A percentile compares a stretch with the other conserved stretches of the same genome.
Evolutionary conservation across 306 rosid species (phyloP).

Genomic region (Bauhinia variegata): DNA sequence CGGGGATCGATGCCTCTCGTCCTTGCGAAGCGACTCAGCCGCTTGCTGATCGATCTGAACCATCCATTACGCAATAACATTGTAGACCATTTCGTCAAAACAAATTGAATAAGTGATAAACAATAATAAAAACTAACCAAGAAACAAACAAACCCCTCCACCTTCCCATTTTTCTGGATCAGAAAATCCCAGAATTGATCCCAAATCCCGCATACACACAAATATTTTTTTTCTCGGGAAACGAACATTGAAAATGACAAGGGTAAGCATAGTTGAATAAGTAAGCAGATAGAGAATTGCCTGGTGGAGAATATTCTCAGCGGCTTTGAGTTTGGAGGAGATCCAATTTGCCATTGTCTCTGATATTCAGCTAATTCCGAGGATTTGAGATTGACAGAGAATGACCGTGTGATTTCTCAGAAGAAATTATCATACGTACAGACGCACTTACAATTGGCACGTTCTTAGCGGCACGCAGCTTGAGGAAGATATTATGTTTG

Average conservation of each 20-base stretch:
- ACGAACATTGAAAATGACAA: constrained; percentile 16
- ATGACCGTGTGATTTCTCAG: constrained; percentile 12
- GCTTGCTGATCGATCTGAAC: constrained; percentile 97
- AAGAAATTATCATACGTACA: neutral
- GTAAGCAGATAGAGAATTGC: constrained; percentile 38
- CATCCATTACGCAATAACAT: constrained; percentile 37
- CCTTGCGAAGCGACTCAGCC: constrained; percentile 86
- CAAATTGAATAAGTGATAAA: neutral
- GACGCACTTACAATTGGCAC: neutral
- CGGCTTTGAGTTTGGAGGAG: constrained; percentile 96
- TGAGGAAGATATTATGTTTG: neutral
- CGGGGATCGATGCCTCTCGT: constrained; percentile 58
- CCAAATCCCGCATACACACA: neutral
- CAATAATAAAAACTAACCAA: constrained; percentile 7
- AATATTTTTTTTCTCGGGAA: neutral
- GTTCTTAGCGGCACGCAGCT: constrained; percentile 20
- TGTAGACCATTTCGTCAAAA: constrained; percentile 12
- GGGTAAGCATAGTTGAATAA: neutral
- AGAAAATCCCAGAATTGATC: neutral
- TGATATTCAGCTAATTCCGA: constrained; percentile 19
- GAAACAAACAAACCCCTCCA: neutral
- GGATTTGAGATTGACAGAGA: neutral
- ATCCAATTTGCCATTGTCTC: constrained; percentile 88
- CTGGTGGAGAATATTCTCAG: constrained; percentile 94
- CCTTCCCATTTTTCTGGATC: constrained; percentile 10